These are phyloP conservation scores for Penicillium coffeae DNA, from an alignment of 495 filamentous ascomycete species.

Conservation along the genomic window DNA sequence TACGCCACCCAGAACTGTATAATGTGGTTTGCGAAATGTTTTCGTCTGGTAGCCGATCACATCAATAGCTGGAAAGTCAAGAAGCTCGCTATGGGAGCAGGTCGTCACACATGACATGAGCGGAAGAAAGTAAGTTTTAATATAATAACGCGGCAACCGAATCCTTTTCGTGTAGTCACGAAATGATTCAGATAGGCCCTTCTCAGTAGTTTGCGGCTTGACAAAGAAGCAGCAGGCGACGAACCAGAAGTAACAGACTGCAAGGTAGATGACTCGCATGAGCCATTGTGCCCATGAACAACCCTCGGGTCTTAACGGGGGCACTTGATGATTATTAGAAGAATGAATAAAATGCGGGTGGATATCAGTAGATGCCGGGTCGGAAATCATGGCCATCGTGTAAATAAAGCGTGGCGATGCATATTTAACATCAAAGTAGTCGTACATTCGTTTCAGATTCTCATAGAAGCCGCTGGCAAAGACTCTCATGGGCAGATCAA, in stretches of 20 bases:
- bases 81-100: constrained; percentile 47
- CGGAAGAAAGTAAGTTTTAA: constrained; percentile 46
- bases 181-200: constrained; percentile 33
- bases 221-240: constrained; percentile 45
- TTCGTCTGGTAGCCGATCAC: constrained; percentile 41
- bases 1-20: constrained; percentile 45
- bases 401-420: constrained; percentile 44
- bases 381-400: constrained; percentile 12
- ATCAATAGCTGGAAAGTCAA: constrained; percentile 49
- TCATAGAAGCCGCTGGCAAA: constrained; percentile 53
- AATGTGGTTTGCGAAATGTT: constrained; percentile 46
- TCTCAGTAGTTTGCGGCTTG: constrained; percentile 16
- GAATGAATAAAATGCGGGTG: constrained; percentile 40
- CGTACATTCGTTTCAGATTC: constrained; percentile 53
- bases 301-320: constrained; percentile 27
- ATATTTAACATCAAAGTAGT: constrained; percentile 45
- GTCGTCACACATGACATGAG: constrained; percentile 51
- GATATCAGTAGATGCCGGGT: background rate
- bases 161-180: constrained; percentile 43
- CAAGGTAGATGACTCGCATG: constrained; percentile 35
- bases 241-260: constrained; percentile 47
- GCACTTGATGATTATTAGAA: constrained; percentile 47
- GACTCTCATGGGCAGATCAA: constrained; percentile 56
- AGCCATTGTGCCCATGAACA: constrained; percentile 24
- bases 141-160: constrained; percentile 38